Evolutionary conservation across 192 early-diverging fungal species (phyloP).

Genomic region (Coemansia sp.): DNA sequence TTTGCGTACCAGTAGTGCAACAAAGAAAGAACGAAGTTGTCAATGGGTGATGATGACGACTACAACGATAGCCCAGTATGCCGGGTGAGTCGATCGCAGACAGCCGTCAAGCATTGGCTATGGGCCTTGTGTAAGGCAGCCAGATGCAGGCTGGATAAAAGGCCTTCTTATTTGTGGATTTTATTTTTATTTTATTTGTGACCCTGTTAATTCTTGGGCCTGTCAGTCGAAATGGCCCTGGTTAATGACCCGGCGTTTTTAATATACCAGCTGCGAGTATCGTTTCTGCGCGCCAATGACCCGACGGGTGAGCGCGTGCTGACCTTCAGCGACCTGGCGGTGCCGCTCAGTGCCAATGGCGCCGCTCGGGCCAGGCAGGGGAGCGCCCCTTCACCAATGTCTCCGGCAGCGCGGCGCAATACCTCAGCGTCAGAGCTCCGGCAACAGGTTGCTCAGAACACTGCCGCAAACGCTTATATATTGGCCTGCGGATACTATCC

Average conservation of each 20-base stretch:
- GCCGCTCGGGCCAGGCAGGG: conserved; percentile 16
- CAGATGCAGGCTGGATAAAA: no score
- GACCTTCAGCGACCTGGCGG: conserved; percentile 60
- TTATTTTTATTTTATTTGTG: background rate
- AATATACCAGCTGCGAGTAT: conserved; percentile 76
- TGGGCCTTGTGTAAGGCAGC: background rate
- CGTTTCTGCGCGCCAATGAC: conserved; percentile 75
- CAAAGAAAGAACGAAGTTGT: background rate
- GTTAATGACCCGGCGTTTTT: conserved; percentile 73
- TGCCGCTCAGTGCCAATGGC: conserved; percentile 6
- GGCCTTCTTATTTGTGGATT: background rate
- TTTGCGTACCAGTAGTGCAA: conserved; percentile 2
- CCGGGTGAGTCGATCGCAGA: background rate
- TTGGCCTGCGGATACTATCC: conserved; percentile 48
- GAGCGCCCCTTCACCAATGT: conserved; percentile 31
- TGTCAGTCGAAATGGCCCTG: conserved; percentile 61
- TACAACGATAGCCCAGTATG: background rate
- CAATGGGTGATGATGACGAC: background rate
- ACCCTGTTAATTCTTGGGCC: background rate
- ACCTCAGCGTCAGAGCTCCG: conserved; percentile 51
- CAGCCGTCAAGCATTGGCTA: background rate
- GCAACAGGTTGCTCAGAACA: conserved; percentile 44
- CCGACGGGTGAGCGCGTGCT: conserved; percentile 73
- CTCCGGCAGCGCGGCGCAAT: conserved; percentile 30
- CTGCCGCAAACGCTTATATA: conserved; percentile 54